Percentiles rank a stretch among this genome's conserved stretches.
Conservation (phyloP, 2,329 filamentous ascomycete species). For the Arthrobotrys conoides region DNA sequence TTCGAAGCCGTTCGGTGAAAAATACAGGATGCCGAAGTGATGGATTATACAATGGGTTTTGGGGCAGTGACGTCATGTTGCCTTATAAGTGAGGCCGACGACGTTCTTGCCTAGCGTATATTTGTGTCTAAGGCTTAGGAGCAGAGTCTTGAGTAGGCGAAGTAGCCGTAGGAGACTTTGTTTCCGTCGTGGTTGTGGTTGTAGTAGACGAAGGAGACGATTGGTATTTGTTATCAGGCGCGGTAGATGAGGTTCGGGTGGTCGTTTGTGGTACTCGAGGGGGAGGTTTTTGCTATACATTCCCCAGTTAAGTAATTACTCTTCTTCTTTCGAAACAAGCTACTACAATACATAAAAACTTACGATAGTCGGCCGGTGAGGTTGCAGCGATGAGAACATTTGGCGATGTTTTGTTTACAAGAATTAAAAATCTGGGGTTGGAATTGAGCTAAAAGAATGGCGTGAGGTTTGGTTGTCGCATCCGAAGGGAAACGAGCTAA, state of each 20-base stretch:
- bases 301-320: neutral
- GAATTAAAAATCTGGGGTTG: conserved; percentile 29
- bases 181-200: neutral
- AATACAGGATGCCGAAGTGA: conserved; percentile 81
- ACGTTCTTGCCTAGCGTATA: neutral
- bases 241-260: conserved; percentile 35
- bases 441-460: neutral
- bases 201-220: neutral
- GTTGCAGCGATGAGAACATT: conserved; percentile 58
- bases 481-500: conserved; percentile 12
- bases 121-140: neutral
- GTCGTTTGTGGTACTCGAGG: conserved; percentile 39
- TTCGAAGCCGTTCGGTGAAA: conserved; percentile 77
- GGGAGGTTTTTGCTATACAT: conserved; percentile 16
- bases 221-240: neutral
- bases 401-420: conserved; percentile 15
- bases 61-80: conserved; percentile 52
- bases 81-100: neutral
- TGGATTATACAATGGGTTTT: conserved; percentile 70
- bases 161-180: neutral
- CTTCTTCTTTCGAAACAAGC: neutral
- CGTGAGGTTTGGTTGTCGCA: conserved; percentile 24
- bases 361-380: conserved; percentile 54
- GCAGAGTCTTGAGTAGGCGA: conserved; percentile 1
- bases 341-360: neutral